A percentile compares a stretch with the other conserved stretches of the same genome.
Evolutionary conservation across 2,329 filamentous ascomycete genomes (phyloP).

Genomic region (Epichloe glyceriae): DNA sequence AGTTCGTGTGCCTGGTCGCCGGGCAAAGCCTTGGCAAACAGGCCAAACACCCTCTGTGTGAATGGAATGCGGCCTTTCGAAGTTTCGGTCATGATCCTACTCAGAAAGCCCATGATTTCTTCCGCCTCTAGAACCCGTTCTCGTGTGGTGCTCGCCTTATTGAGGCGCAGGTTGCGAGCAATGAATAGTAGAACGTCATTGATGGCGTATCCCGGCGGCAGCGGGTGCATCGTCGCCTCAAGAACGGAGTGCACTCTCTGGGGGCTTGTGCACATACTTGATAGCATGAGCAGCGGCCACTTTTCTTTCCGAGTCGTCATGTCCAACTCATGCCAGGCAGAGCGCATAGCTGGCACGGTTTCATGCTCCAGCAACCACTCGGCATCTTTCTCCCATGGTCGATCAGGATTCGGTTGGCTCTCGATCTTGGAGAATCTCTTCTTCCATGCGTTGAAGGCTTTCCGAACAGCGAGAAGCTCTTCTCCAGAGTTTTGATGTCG

Average conservation of each 20-base stretch:
- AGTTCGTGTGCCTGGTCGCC: constrained; percentile 21
- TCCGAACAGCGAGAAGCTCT: constrained; percentile 12
- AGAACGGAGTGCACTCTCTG: constrained; percentile 21
- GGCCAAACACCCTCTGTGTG: constrained; percentile 25
- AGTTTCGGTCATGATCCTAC: constrained; percentile 17
- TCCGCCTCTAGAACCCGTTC: constrained; percentile 16
- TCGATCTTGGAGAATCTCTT: constrained; percentile 13
- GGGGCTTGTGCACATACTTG: constrained; percentile 20
- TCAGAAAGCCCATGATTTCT: constrained; percentile 16
- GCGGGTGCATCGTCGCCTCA: constrained; percentile 23
- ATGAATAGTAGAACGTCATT: constrained; percentile 23
- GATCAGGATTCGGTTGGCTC: constrained; percentile 5
- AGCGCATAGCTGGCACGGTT: constrained; percentile 17
- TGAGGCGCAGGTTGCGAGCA: constrained; percentile 11
- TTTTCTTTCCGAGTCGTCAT: constrained; percentile 11
- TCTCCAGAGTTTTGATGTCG: constrained; percentile 14
- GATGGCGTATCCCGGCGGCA: constrained; percentile 24
- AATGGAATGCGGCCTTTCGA: constrained; percentile 21
- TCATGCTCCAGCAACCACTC: constrained; percentile 20
- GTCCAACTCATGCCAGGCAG: constrained; percentile 20
- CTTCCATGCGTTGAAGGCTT: constrained; percentile 19
- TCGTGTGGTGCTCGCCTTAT: constrained; percentile 8
- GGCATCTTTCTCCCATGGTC: constrained; percentile 15
- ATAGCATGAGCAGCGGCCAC: constrained; percentile 25
- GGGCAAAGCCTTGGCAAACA: constrained; percentile 17